Base-by-base conservation (phyloP, 2,329 filamentous ascomycete species). In the Ascochyta rabiei region DNA sequence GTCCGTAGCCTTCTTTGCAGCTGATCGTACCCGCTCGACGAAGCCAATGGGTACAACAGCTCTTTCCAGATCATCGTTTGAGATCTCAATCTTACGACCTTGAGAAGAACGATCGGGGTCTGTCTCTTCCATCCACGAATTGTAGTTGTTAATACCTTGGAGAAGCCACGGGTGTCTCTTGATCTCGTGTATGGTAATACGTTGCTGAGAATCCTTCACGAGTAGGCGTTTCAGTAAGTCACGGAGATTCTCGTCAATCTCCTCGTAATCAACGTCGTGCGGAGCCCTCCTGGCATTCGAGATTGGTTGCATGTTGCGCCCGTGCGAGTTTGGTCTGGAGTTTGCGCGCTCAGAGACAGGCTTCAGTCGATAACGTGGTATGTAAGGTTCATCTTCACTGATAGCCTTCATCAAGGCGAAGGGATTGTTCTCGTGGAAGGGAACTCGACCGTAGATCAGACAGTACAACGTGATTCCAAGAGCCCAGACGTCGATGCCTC, bases 401-500 rank as follows among this genome's bases (percentile, higher is more conserved):
- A 99, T 97, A 61, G 89, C 89, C 61, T 87, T 86, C 79, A 97
- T 97, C 79, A 99, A 89, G 57, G 90, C 89, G 73, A 89, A 97
- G 67, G 96, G 91, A 65, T 96, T 93, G 69, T 95, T 89, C 44
- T 92, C 92, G 64, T 96, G 84, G 71, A 98, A 99, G 0, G 95
- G 95, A 35, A 97, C 90, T 48, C 95, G 90, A 13, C 92, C 95
- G 72, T 89, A 99, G 50, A 99, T 87, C 73, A 99, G 87, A 69
- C 93, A 96, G 76, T 97, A 99, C 2, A 99, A 84, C 0, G 95
- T 99, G 18, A 99, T 91, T 19, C 95, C 95, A 19, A 99, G 81
- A 10, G 95, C 96, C 95, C 95, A 99, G 15, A 99, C 88, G 70
- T 99, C 95, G 63, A 99, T 96, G 66, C 96, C 91, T 66, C 91